phyloP scores from a whole-genome alignment of 441 rosid species.

The Corymbia calophylla region DNA sequence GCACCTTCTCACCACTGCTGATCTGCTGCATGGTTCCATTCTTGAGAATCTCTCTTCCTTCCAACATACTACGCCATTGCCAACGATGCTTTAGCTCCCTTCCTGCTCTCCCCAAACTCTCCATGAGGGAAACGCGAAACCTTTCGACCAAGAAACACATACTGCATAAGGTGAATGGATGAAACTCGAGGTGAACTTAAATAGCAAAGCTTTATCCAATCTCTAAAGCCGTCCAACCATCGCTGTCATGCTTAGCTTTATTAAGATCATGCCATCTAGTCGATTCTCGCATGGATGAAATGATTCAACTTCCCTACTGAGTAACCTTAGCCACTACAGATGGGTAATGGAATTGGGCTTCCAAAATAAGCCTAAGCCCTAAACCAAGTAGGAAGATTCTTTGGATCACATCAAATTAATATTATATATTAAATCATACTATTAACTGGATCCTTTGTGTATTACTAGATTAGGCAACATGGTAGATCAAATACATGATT shows the following conservation, averaged over 20 bases:
- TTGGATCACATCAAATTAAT: not conserved
- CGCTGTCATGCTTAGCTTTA: not conserved
- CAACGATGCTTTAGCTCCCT: not conserved
- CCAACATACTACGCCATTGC: not conserved
- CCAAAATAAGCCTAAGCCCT: not conserved
- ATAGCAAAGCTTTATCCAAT: not conserved
- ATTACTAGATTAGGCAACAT: not conserved
- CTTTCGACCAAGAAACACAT: not conserved
- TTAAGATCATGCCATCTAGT: not conserved
- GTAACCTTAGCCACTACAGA: not conserved
- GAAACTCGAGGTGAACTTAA: not conserved
- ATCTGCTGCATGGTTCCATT: not conserved
- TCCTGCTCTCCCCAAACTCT: not conserved
- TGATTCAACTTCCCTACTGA: not conserved
- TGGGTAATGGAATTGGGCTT: not conserved
- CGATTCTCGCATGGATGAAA: not conserved
- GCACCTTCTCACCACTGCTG: not conserved
- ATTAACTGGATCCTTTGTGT: not conserved
- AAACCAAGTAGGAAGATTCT: not conserved
- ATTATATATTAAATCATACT: not conserved
- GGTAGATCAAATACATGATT: not conserved
- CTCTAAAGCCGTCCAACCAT: not conserved
- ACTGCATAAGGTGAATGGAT: not conserved
- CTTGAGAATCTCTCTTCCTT: not conserved
- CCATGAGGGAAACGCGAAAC: not conserved